These are phyloP conservation scores for Crithidia expoeki DNA, from an alignment of 208 protist genomes.

Conservation along the genomic window DNA sequence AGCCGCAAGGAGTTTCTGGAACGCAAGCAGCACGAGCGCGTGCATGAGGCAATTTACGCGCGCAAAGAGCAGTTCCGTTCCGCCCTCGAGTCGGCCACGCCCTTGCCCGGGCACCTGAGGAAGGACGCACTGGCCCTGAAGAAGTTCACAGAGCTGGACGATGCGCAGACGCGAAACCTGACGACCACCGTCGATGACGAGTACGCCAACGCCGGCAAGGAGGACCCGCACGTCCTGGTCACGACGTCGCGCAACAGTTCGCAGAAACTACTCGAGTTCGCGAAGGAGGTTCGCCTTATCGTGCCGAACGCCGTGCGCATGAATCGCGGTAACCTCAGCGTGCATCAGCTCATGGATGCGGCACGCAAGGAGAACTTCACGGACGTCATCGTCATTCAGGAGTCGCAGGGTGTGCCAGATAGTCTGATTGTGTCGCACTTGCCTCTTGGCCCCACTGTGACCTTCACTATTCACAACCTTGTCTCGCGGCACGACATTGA, in stretches of 20 bases:
- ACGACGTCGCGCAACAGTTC: constrained; percentile 98
- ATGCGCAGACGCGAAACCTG: constrained; percentile 69
- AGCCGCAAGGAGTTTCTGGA: constrained; percentile 90
- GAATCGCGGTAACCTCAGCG: constrained; percentile 96
- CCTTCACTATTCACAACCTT: constrained; percentile 97
- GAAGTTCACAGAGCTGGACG: constrained; percentile 90
- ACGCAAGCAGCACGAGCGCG: constrained; percentile 79
- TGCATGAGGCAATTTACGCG: constrained; percentile 74
- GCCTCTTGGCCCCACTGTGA: constrained; percentile 98
- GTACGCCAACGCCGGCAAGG: constrained; percentile 95
- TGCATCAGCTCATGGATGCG: constrained; percentile 95
- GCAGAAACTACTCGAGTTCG: constrained; percentile 96
- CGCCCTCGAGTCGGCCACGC: constrained; percentile 75
- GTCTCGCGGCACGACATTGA: constrained; percentile 98
- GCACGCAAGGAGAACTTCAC: constrained; percentile 94
- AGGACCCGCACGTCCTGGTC: constrained; percentile 98
- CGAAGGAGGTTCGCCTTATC: constrained; percentile 98
- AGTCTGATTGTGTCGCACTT: constrained; percentile 98
- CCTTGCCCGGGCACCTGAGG: constrained; percentile 83
- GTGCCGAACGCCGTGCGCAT: constrained; percentile 98
- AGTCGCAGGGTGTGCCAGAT: constrained; percentile 98
- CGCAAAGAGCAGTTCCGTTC: constrained; percentile 87
- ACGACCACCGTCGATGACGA: constrained; percentile 96
- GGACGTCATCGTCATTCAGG: constrained; percentile 99
- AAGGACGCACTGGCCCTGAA: constrained; percentile 87